Evolutionary conservation across 495 filamentous ascomycete genomes (phyloP).

Genomic region (Cladorrhinum samala): DNA sequence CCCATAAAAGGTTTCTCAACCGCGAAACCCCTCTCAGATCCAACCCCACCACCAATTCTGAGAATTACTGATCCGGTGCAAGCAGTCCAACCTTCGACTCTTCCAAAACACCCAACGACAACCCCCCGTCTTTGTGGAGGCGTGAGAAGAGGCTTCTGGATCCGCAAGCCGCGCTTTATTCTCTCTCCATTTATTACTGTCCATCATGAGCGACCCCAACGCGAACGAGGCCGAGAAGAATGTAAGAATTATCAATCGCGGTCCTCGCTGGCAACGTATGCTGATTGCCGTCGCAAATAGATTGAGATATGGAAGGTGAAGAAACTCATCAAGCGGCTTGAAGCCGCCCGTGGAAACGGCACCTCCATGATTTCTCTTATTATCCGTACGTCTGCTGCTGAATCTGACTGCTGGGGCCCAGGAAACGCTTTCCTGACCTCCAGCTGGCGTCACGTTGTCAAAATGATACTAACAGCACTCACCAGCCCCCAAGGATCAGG

Average conservation of each 20-base stretch:
- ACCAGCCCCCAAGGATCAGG: slow-evolving; percentile 92
- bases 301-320: slow-evolving; percentile 85
- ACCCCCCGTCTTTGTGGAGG: slow-evolving; percentile 11
- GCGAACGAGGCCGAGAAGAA: slow-evolving; percentile 97
- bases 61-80: slow-evolving; percentile 9
- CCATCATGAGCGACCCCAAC: slow-evolving; percentile 85
- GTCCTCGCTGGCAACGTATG: not conserved
- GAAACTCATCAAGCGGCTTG: slow-evolving; percentile 94
- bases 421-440: not conserved
- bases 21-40: slow-evolving; percentile 24
- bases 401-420: not conserved
- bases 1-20: slow-evolving; percentile 21
- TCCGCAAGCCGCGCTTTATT: not conserved
- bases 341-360: slow-evolving; percentile 88
- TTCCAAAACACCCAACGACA: slow-evolving; percentile 10
- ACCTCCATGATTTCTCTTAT: slow-evolving; percentile 99
- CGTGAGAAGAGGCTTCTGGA: slow-evolving; percentile 3
- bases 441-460: not conserved
- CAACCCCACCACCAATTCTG: slow-evolving; percentile 27
- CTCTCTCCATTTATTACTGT: slow-evolving; percentile 1
- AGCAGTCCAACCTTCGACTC: slow-evolving; percentile 5
- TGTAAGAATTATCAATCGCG: slow-evolving; percentile 41
- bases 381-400: slow-evolving; percentile 64
- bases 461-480: slow-evolving; percentile 7
- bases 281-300: slow-evolving; percentile 23